A percentile compares a stretch with the other conserved stretches of the same genome.
These are phyloP conservation scores for Botrytis tulipae DNA, from an alignment of 2,329 filamentous ascomycete species.

Conservation along the genomic window DNA sequence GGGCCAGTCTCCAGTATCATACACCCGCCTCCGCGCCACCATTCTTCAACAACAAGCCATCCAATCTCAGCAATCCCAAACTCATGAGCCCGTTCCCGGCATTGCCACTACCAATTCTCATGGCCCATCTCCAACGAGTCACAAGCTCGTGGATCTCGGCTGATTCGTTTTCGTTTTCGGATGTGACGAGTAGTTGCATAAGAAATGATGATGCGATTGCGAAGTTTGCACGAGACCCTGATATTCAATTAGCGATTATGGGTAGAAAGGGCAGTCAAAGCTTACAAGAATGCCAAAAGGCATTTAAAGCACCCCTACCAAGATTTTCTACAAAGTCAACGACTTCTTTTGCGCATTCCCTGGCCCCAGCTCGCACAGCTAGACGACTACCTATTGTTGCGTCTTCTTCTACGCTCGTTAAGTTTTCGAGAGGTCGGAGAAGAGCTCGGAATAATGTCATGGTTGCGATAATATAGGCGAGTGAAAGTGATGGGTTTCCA, in stretches of 20 bases:
- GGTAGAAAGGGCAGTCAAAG: neutral
- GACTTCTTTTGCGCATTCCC: slow-evolving; percentile 37
- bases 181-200: slow-evolving; percentile 37
- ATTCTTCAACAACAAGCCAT: slow-evolving; percentile 35
- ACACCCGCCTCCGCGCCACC: slow-evolving; percentile 13
- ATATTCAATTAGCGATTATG: slow-evolving; percentile 6
- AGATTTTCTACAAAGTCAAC: slow-evolving; percentile 38
- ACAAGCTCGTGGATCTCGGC: slow-evolving; percentile 35
- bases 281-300: slow-evolving; percentile 38
- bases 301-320: slow-evolving; percentile 33
- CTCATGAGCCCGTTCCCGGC: slow-evolving; percentile 34
- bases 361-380: slow-evolving; percentile 36
- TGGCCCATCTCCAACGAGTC: slow-evolving; percentile 37
- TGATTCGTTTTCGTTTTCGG: slow-evolving; percentile 32
- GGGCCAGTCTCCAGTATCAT: neutral
- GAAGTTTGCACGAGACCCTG: slow-evolving; percentile 39
- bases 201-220: slow-evolving; percentile 39
- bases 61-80: slow-evolving; percentile 35
- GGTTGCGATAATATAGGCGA: slow-evolving; percentile 40
- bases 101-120: slow-evolving; percentile 34
- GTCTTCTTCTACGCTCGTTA: slow-evolving; percentile 32
- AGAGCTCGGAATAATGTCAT: slow-evolving; percentile 41
- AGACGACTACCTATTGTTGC: slow-evolving; percentile 29
- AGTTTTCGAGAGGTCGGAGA: slow-evolving; percentile 37
- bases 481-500: slow-evolving; percentile 37